Base-by-base conservation (phyloP, 345 rosid species). In the Eucalyptus marginata region DNA sequence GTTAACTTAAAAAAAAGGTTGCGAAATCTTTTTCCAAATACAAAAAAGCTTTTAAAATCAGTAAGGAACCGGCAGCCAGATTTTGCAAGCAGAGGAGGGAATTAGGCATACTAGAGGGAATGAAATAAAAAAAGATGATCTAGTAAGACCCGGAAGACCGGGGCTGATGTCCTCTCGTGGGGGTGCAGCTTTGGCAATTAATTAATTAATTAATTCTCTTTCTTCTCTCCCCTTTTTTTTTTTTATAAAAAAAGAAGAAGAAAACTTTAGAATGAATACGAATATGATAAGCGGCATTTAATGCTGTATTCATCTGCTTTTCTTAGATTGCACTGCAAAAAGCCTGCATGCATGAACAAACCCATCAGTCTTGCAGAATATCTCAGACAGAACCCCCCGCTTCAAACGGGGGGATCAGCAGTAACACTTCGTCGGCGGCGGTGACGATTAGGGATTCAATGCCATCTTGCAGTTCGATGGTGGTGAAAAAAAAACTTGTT, bases 141-240 rank as follows among this genome's bases (percentile, higher is more conserved):
- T 76, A 76, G 83, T 22, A 76, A 76, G 83, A 40, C 83, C 92
- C 95, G 56, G 91, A 90, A 92, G 93, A 94, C 92, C 88, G 90
- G 94, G 94, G 92, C 90, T 89, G 87, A 64, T 92, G 94, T 92
- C 92, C 54, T 89, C 89, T 44, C 10, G 87, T 16, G 86, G 88
- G 94, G 94, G 89, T 92, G 92, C 95, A 93, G 86, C 71, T 68
- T 87, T 15, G n/a, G 54, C 71, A 44, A 85, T 20, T 36, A 49
- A 43, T 62, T 51, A 49, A 43, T 62, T 51, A 86, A 51, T 86
- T 51, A 86, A 51, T 86, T 2, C 9, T 86, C 20, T 27, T 15
- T 50, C 59, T 16, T 86, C 62, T 50, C 56, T 49, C 2, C 7
- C 54, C n/a, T n/a, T n/a, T 11, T 4, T 27, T 6, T 27, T 12